Evolutionary conservation across 2,329 filamentous ascomycete species (phyloP), one percentile per base, ranked within the genome.

Genomic region (Colletotrichum coccodes): DNA sequence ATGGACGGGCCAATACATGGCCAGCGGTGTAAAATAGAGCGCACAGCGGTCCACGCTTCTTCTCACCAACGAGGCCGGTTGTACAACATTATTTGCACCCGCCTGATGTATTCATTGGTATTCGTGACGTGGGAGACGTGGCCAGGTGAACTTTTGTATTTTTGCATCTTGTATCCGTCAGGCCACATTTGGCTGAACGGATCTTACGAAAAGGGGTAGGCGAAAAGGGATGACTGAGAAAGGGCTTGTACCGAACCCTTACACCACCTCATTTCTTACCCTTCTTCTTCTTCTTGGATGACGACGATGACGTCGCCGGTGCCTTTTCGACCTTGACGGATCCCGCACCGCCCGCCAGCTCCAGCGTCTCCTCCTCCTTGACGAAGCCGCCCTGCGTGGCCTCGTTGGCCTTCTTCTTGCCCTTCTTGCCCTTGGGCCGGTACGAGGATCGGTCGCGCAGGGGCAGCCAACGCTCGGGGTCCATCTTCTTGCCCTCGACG

Each of bases 401-500:
- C 73, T 94, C 92, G 70, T 87, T 85, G 5, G 90, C 91, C 82
- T 92, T 92, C 86, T 94, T 92, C 86, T 94, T 95, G 63, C 94
- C 93, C 86, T 97, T 97, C 84, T 92, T 94, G 6, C 94, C 94
- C 83, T 96, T 97, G 8, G 95, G 94, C 54, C 92, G 86, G 81
- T 97, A 99, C 46, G 90, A 93, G 74, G 93, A 96, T 65, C 96
- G 88, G 78, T 99, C 96, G 60, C 92, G 90, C 75, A 98, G 85
- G 14, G 96, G 95, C 69, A 99, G 82, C 96, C 96, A 99, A 71
- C 96, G 87, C 81, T 99, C 96, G 0, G 94, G 91, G 79, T 99
- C 96, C 38, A 93, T 88, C 72, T 90, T 91, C 84, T 94, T 97
- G 73, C 87, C 89, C 60, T 93, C 88, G 68, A 94, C 93, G 75